A percentile compares a stretch with the other conserved stretches of the same genome.
These are phyloP conservation scores for Phoenix roebelenii DNA, from an alignment of 176 grass and related monocot species.

Conservation along the genomic window DNA sequence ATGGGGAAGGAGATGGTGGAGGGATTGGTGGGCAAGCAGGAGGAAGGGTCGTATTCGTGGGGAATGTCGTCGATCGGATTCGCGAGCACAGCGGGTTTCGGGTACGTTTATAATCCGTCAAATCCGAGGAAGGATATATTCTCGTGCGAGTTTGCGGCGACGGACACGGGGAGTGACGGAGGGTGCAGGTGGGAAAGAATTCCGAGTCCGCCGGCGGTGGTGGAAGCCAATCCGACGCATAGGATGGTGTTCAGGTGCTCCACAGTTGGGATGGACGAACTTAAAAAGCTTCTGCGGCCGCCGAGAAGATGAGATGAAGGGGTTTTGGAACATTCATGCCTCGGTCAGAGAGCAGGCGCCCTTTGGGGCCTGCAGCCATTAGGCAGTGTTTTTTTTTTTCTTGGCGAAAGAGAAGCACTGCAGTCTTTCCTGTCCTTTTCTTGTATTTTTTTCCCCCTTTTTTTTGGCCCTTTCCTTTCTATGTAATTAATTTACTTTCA, in stretches of 20 bases:
- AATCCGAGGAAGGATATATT: constrained; percentile 38
- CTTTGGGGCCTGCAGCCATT: too few relatives aligned
- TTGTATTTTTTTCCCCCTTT: too few relatives aligned
- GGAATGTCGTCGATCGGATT: constrained; percentile 29
- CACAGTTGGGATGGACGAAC: constrained; percentile 37
- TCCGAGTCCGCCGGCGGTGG: constrained; percentile 28
- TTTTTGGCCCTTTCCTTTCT: too few relatives aligned
- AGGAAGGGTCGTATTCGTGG: constrained; percentile 10
- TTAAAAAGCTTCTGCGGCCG: neutral
- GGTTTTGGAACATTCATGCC: too few relatives aligned
- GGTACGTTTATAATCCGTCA: constrained; percentile 79
- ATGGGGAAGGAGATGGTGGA: constrained; percentile 55
- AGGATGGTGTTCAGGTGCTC: constrained; percentile 51
- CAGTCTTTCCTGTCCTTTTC: too few relatives aligned
- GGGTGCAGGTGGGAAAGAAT: constrained; percentile 73
- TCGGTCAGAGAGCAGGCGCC: too few relatives aligned
- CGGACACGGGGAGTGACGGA: neutral
- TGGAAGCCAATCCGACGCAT: constrained; percentile 25
- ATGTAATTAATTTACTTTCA: too few relatives aligned
- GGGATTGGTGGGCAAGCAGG: constrained; percentile 33
- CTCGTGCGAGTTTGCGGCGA: constrained; percentile 33
- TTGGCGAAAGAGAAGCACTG: too few relatives aligned
- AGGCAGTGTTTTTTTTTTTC: too few relatives aligned
- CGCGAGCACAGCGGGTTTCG: constrained; percentile 41
- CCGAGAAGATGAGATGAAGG: too few relatives aligned